Percentiles rank a stretch among this genome's conserved stretches.
Conservation (phyloP, 768 basidiomycete genomes). For the Pulveroboletus frians region DNA sequence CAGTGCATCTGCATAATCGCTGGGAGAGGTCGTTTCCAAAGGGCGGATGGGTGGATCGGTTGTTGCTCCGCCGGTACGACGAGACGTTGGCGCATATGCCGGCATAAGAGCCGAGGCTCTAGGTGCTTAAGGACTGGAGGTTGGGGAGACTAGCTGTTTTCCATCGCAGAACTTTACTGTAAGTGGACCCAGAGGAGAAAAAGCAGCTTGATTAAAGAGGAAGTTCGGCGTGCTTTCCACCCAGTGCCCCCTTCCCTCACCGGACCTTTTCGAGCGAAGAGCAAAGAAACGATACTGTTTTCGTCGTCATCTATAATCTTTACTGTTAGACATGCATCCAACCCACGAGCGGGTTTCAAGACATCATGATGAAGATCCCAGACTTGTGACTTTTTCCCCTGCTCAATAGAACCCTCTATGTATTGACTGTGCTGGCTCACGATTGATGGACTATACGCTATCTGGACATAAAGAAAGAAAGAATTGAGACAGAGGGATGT, state of each 20-base stretch:
- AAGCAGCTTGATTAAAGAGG: no score
- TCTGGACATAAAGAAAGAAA: neutral
- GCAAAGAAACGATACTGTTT: neutral
- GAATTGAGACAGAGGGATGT: neutral
- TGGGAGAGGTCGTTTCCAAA: constrained; percentile 84
- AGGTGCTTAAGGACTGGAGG: neutral
- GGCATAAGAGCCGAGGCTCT: neutral
- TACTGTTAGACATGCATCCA: neutral
- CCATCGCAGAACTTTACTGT: neutral
- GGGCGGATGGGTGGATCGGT: constrained; percentile 80
- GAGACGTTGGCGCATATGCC: constrained; percentile 17
- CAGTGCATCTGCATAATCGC: constrained; percentile 91
- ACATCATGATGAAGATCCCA: neutral
- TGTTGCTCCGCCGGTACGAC: constrained; percentile 66
- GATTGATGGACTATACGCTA: neutral
- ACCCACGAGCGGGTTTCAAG: neutral
- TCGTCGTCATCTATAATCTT: neutral
- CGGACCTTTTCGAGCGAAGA: neutral
- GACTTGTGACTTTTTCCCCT: neutral
- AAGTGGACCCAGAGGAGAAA: neutral
- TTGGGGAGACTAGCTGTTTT: neutral
- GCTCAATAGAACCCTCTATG: neutral
- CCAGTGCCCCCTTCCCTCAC: no score
- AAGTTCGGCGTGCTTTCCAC: no score
- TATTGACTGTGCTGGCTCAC: no score